Base-by-base conservation (phyloP, 2,329 filamentous ascomycete genomes). In the Pochonia chlamydosporia region DNA sequence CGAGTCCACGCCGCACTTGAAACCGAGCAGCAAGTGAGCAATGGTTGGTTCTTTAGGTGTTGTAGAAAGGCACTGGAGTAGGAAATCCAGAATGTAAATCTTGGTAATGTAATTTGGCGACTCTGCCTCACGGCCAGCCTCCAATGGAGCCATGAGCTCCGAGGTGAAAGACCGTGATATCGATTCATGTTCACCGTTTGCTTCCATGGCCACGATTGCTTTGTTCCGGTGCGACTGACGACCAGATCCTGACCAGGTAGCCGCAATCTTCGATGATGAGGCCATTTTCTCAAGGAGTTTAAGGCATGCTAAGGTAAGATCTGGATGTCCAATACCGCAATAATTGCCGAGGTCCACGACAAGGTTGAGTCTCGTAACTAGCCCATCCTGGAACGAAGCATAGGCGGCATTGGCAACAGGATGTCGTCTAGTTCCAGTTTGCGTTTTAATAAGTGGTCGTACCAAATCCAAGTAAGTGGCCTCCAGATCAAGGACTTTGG, bases 391-490 rank as follows among this genome's bases (percentile, higher is more conserved):
- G 58, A 99, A 92, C 1, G 87, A 91, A n/a, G 86, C 76, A 55
- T 92, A 87, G 1, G 89, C 83, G 5, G 85, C 79, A 43, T 70
- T 69, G 1, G 85, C 78, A 20, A 93, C 84, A 4, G 79, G 75
- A 8, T 74, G 69, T 24, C 78, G 74, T 43, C 81, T 77, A 41
- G 77, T 71, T 24, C 75, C 76, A 18, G 79, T 70, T 47, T 89
- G 80, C 28, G 76, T 73, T 61, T 86, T 88, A 55, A 96, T 74
- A 10, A 89, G 67, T 3, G 91, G 89, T 45, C 87, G 81, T 14
- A 97, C 87, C 44, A 99, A 81, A 60, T 97, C 85, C 36, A 95
- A 77, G 62, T 95, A 99, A 0, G 92, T 97, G 14, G 89, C 80
- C 61, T 99, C 93, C 16, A 96, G 78, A 52, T 91, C 87, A 62